Conservation (phyloP, 108 stramenopile genomes). For the Hondaea fermentalgiana region DNA sequence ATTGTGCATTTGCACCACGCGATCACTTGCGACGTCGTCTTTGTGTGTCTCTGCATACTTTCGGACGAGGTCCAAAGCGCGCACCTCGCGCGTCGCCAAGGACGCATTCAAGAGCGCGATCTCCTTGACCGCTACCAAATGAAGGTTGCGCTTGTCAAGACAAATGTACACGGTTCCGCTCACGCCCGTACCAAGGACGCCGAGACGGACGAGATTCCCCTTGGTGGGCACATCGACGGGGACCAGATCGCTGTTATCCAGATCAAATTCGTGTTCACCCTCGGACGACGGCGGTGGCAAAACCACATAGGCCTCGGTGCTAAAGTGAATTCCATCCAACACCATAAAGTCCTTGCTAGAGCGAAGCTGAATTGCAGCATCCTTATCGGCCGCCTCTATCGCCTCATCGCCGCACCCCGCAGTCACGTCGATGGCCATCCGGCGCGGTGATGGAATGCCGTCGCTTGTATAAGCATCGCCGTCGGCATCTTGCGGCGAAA, state of each 20-base stretch:
- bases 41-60: background rate
- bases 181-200: background rate
- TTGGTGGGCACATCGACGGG: background rate
- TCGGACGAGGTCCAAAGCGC: background rate
- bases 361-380: background rate
- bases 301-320: background rate
- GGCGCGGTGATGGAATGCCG: too few relatives aligned
- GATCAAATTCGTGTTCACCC: too few relatives aligned
- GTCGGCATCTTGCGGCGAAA: too few relatives aligned
- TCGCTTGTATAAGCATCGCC: too few relatives aligned
- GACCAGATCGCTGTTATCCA: background rate
- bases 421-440: too few relatives aligned
- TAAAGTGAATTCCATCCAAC: background rate
- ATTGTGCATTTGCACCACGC: background rate
- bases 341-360: background rate
- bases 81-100: background rate
- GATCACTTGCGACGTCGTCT: background rate
- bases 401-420: too few relatives aligned
- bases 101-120: background rate
- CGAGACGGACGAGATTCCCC: background rate
- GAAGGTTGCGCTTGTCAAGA: background rate
- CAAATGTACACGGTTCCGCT: background rate
- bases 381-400: background rate
- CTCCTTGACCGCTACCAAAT: background rate
- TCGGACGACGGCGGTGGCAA: too few relatives aligned